Evolutionary conservation across 768 basidiomycete genomes (phyloP).

Genomic region (Hemileccinum rubropunctum): DNA sequence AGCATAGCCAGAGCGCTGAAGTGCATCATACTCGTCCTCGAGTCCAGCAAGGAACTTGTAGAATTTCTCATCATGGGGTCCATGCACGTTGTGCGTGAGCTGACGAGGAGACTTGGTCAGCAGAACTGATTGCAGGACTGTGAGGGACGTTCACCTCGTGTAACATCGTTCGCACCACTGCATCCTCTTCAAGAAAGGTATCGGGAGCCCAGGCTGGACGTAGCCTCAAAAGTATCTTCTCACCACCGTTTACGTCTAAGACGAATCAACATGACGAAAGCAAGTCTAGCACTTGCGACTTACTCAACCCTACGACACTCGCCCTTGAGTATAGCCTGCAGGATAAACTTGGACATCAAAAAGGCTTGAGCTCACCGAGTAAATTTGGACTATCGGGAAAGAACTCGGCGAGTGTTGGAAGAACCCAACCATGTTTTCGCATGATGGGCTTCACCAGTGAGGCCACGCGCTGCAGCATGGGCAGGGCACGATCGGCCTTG

Average conservation of each 20-base stretch:
- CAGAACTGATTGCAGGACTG: background rate
- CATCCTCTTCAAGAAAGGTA: slow-evolving; percentile 72
- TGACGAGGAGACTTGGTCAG: slow-evolving; percentile 27
- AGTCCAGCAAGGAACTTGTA: slow-evolving; percentile 70
- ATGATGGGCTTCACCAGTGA: slow-evolving; percentile 92
- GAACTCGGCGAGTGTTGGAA: slow-evolving; percentile 84
- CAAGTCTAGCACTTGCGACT: slow-evolving; percentile 12
- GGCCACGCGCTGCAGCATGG: slow-evolving; percentile 65
- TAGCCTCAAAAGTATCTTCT: slow-evolving; percentile 81
- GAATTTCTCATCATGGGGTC: slow-evolving; percentile 85
- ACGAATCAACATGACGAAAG: slow-evolving; percentile 1
- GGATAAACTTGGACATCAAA: background rate
- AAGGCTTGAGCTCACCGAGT: slow-evolving; percentile 52
- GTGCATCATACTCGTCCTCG: slow-evolving; percentile 81
- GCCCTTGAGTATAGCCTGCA: slow-evolving; percentile 6
- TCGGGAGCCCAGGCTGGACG: slow-evolving; percentile 66
- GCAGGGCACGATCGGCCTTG: slow-evolving; percentile 63
- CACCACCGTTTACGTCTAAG: slow-evolving; percentile 72
- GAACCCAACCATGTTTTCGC: slow-evolving; percentile 77
- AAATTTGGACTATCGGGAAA: slow-evolving; percentile 73
- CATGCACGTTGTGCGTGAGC: slow-evolving; percentile 88
- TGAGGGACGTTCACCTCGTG: slow-evolving; percentile 62
- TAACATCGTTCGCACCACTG: slow-evolving; percentile 81
- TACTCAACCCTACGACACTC: slow-evolving; percentile 35
- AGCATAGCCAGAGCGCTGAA: slow-evolving; percentile 77